These are phyloP conservation scores for Dovyalis caffra DNA, from an alignment of 345 rosid genomes.

Conservation along the genomic window DNA sequence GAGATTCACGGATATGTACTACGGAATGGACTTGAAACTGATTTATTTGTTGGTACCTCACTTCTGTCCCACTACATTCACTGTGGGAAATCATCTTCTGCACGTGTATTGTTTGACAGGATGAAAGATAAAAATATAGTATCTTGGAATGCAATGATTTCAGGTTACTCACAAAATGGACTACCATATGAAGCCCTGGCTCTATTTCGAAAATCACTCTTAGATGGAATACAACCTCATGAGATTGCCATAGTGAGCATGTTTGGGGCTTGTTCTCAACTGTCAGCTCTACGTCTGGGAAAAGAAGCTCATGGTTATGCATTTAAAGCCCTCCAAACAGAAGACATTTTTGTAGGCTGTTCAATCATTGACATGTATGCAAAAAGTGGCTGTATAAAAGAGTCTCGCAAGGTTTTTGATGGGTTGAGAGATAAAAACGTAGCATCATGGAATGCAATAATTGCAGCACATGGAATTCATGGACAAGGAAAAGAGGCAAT, in stretches of 20 bases:
- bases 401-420: slow-evolving; percentile 15
- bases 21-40: slow-evolving; percentile 44
- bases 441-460: slow-evolving; percentile 25
- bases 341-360: slow-evolving; percentile 25
- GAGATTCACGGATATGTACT: slow-evolving; percentile 54
- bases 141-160: slow-evolving; percentile 62
- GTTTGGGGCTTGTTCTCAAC: slow-evolving; percentile 55
- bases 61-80: slow-evolving; percentile 55
- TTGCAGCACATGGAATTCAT: slow-evolving; percentile 19
- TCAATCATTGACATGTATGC: slow-evolving; percentile 30
- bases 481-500: slow-evolving; percentile 18
- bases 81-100: slow-evolving; percentile 42
- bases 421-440: slow-evolving; percentile 3
- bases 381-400: slow-evolving; percentile 26
- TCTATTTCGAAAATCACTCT: slow-evolving; percentile 49
- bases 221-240: slow-evolving; percentile 38
- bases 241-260: slow-evolving; percentile 40
- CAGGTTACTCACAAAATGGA: slow-evolving; percentile 54
- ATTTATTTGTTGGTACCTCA: slow-evolving; percentile 44
- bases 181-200: slow-evolving; percentile 47
- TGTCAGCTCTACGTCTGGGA: slow-evolving; percentile 55
- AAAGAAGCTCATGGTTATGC: slow-evolving; percentile 60
- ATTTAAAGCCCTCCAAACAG: slow-evolving; percentile 32
- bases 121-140: slow-evolving; percentile 47
- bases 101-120: slow-evolving; percentile 43